Percentiles rank a stretch among this genome's conserved stretches.
These are phyloP conservation scores for Botrytis fragariae DNA, from an alignment of 2,329 filamentous ascomycete genomes.

Conservation along the genomic window DNA sequence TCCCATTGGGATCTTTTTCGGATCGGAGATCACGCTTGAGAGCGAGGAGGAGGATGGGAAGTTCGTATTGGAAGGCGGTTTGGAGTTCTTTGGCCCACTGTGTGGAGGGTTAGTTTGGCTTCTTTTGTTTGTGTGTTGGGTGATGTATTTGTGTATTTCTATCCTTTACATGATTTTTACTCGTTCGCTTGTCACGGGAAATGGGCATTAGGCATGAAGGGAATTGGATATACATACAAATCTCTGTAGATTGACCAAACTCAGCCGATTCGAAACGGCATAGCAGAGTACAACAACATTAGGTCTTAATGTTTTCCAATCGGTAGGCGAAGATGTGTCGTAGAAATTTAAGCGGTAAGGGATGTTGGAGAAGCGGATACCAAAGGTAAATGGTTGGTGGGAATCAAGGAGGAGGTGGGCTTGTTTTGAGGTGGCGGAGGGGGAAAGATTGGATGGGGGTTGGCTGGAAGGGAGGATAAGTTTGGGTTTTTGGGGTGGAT, in stretches of 20 bases:
- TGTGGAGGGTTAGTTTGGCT: not conserved
- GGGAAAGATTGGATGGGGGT: slow-evolving; percentile 40
- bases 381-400: slow-evolving; percentile 60
- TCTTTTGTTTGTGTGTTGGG: not conserved
- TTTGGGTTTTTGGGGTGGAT: not conserved
- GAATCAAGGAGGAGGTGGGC: slow-evolving; percentile 51
- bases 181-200: not conserved
- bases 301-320: slow-evolving; percentile 57
- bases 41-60: slow-evolving; percentile 57
- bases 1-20: slow-evolving; percentile 57
- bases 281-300: slow-evolving; percentile 60
- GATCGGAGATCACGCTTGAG: slow-evolving; percentile 59
- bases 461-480: slow-evolving; percentile 39
- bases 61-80: slow-evolving; percentile 46
- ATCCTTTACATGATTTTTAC: not conserved
- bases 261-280: slow-evolving; percentile 58
- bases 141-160: not conserved
- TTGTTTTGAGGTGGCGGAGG: not conserved
- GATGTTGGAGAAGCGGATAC: slow-evolving; percentile 48
- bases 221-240: slow-evolving; percentile 44
- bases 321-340: slow-evolving; percentile 57
- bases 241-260: slow-evolving; percentile 57
- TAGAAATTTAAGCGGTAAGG: slow-evolving; percentile 57
- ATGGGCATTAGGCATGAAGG: too few relatives aligned
- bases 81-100: slow-evolving; percentile 59